Conservation (phyloP, 179 eudicot genomes). For the Spinacia oleracea region DNA sequence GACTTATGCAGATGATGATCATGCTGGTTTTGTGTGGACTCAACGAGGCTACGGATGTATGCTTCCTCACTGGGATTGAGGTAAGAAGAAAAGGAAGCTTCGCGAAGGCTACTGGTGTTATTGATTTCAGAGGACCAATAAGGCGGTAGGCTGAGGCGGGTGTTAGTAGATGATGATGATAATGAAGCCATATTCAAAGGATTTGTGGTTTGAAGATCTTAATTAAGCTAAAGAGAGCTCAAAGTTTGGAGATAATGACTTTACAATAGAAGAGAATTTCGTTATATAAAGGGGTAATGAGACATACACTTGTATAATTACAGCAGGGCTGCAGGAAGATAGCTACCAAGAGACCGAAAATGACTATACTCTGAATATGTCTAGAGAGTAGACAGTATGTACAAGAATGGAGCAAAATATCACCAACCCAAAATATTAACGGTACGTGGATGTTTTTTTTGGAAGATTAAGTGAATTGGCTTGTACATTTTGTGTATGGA, state of each 20-base stretch:
- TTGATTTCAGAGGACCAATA: conserved; percentile 30
- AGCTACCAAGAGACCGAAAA: conserved; percentile 29
- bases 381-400: conserved; percentile 10
- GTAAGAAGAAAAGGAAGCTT: conserved; percentile 58
- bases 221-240: conserved; percentile 7
- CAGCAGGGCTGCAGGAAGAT: conserved; percentile 11
- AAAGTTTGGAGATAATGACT: conserved; percentile 27
- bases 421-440: background rate
- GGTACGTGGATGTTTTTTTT: no score
- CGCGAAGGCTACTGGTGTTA: conserved; percentile 28
- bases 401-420: background rate
- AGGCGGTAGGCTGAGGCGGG: conserved; percentile 19
- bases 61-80: conserved; percentile 44
- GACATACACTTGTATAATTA: conserved; percentile 5
- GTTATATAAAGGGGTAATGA: conserved; percentile 10
- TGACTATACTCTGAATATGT: conserved; percentile 24
- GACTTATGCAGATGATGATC: conserved; percentile 9
- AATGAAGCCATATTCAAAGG: conserved; percentile 29
- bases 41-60: conserved; percentile 34
- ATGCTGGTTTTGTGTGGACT: conserved; percentile 24
- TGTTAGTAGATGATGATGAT: conserved; percentile 29
- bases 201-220: conserved; percentile 17
- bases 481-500: background rate
- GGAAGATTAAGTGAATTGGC: conserved; percentile 8
- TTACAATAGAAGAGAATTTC: conserved; percentile 22